Evolutionary conservation across 1,139 yeast species (phyloP), one percentile per base, ranked within the genome.

Genomic region (Yamadazyma buinensis): DNA sequence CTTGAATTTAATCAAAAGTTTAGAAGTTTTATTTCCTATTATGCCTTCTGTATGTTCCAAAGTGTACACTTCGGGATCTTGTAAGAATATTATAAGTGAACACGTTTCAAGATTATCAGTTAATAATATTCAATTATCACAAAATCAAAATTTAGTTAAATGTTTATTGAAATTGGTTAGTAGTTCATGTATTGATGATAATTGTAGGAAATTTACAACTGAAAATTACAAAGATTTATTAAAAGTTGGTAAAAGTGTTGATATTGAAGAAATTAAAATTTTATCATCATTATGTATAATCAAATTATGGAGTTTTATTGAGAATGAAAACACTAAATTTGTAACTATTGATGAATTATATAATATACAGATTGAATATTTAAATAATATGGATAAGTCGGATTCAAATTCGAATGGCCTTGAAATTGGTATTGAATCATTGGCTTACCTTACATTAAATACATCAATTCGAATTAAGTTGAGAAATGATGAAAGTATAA

Each of bases 381-480:
- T 61, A 33, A 15, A 25, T 13, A 17, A 17, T 17, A n/a, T n/a
- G n/a, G n/a, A n/a, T n/a, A n/a, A n/a, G n/a, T n/a, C n/a, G n/a
- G 15, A 23, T 12, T 24, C 34, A 2, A 28, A 33, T 7, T 34
- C 32, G 15, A 26, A 23, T 4, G 23, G 32, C 12, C 18, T 35
- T 15, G 65, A 55, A 24, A 48, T 51, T 30, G 40, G 59, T 11
- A 47, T 72, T 18, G 80, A 75, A 51, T 72, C 74, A 1, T 46
- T 75, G 30, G 75, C 78, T 12, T 72, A 70, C 37, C 46, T 75
- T 17, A 61, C 74, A 1, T 54, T 73, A 24, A 67, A 63, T 35
- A 43, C 57, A 15, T 41, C 53, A 8, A 49, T 67, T 3, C 61
- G 64, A 36, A 48, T 52, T 10, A 30, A 34, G 13, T 34, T 73